Base-by-base conservation (phyloP, 1,284 basidiomycete genomes). In the Ganoderma meredithae region DNA sequence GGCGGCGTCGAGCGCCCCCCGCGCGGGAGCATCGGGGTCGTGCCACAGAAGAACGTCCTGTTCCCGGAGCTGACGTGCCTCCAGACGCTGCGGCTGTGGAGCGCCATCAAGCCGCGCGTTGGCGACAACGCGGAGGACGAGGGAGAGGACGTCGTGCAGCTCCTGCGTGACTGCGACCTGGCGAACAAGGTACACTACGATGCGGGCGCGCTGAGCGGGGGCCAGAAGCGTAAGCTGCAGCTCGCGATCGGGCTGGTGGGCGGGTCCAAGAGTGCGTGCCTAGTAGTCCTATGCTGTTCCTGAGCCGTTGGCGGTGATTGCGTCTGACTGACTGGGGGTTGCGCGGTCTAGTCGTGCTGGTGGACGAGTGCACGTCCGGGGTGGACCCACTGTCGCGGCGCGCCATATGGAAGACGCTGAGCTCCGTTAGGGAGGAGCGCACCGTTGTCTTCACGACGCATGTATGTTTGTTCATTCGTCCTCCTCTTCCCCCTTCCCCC, bases 181-280 rank as follows among this genome's bases (percentile, higher is more conserved):
- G 85, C 80, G 19, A 82, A 83, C 66, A 95, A 95, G 79, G 85
- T 91, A 12, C 81, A 90, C 73, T 83, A 87, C 9, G 89, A 90
- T 72, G 88, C 92, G 1, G 81, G 81, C 62, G 90, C 88, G 5
- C 82, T 95, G 25, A 90, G 88, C 39, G 93, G 93, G 1, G 93
- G 93, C 9, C 93, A 95, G 82, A 95, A 95, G 81, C 80, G 93
- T 74, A 94, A 94, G 80, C 81, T 95, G 31, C 92, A 95, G 74
- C 81, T 94, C 22, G 93, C 93, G 0, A 89, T 92, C 69, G 93
- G 93, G 4, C 78, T 95, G 10, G 84, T 94, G 9, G 93, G 92
- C 4, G 91, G 91, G 0, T 92, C 91, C 1, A 87, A 86, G 75
- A 86, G 89, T 90, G 71, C 62, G 79, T 71, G 79, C 13, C 9